phyloP scores from a whole-genome alignment of 2,329 filamentous ascomycete genomes.

The Epicoccum nigrum region DNA sequence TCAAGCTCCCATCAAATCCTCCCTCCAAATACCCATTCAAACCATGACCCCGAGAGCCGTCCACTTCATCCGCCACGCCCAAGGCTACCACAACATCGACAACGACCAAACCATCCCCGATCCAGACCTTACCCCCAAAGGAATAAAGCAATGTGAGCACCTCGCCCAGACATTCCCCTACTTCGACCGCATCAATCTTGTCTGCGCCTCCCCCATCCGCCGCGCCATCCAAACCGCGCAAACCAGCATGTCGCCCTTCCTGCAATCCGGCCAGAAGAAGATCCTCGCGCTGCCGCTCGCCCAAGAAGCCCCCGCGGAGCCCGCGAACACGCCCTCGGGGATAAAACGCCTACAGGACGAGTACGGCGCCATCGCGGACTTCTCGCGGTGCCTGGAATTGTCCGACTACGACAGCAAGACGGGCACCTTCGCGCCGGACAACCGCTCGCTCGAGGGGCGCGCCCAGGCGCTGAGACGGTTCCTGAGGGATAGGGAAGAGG shows the following conservation, averaged over 20 bases:
- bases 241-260: conserved; percentile 64
- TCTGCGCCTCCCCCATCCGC: conserved; percentile 78
- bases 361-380: conserved; percentile 5
- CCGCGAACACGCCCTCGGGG: conserved; percentile 16
- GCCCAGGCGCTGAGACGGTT: neutral
- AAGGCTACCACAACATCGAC: conserved; percentile 74
- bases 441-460: neutral
- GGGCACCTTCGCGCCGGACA: conserved; percentile 6
- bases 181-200: conserved; percentile 63
- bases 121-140: conserved; percentile 75
- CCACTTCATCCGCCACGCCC: conserved; percentile 70
- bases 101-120: conserved; percentile 75
- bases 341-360: conserved; percentile 3
- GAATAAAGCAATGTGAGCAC: conserved; percentile 71
- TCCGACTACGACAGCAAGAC: conserved; percentile 6
- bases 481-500: neutral
- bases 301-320: conserved; percentile 14
- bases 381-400: conserved; percentile 4
- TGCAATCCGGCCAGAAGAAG: conserved; percentile 1
- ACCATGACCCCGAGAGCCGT: conserved; percentile 24
- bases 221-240: conserved; percentile 80
- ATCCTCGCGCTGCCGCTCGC: conserved; percentile 16
- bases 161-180: conserved; percentile 70
- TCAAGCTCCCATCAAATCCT: neutral
- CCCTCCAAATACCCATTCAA: neutral